These are phyloP conservation scores for Ceratobasidium sp. DNA, from an alignment of 1,284 basidiomycete species.

Conservation along the genomic window DNA sequence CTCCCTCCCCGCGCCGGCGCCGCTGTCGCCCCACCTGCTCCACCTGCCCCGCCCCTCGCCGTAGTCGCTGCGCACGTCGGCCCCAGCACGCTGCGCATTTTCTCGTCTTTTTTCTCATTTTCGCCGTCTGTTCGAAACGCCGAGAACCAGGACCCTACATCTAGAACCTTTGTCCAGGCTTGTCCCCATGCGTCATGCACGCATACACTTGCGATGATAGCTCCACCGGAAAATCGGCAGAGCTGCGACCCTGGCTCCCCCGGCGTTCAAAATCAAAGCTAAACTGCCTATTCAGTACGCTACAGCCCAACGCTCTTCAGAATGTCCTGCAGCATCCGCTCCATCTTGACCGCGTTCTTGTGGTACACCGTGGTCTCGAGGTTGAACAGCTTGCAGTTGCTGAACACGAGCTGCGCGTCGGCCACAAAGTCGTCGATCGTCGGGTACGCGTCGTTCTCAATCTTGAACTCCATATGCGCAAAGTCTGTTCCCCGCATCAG, in stretches of 20 bases:
- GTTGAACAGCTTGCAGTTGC: conserved; percentile 94
- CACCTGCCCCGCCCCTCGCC: background rate
- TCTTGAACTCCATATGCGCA: conserved; percentile 91
- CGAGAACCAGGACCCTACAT: background rate
- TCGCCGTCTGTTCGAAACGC: background rate
- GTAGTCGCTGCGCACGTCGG: background rate
- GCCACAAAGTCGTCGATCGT: conserved; percentile 80
- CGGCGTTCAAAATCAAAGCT: conserved; percentile 18
- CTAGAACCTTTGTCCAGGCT: conserved; percentile 13
- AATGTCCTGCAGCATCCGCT: conserved; percentile 60
- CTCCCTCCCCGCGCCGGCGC: background rate
- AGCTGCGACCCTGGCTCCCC: background rate
- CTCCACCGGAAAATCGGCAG: conserved; percentile 13
- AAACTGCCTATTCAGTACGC: background rate
- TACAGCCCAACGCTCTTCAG: conserved; percentile 42
- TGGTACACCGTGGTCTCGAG: conserved; percentile 85
- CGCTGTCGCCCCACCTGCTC: background rate
- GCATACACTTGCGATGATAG: conserved; percentile 3
- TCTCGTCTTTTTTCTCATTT: background rate
- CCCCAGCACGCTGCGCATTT: background rate
- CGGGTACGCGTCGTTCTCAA: conserved; percentile 83
- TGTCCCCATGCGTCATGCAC: conserved; percentile 23
- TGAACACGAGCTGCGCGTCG: conserved; percentile 87
- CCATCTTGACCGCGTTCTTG: conserved; percentile 87
- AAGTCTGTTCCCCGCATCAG: conserved; percentile 70